Base-by-base conservation (phyloP, 2,329 filamentous ascomycete genomes). In the Hypoxylon sp. region DNA sequence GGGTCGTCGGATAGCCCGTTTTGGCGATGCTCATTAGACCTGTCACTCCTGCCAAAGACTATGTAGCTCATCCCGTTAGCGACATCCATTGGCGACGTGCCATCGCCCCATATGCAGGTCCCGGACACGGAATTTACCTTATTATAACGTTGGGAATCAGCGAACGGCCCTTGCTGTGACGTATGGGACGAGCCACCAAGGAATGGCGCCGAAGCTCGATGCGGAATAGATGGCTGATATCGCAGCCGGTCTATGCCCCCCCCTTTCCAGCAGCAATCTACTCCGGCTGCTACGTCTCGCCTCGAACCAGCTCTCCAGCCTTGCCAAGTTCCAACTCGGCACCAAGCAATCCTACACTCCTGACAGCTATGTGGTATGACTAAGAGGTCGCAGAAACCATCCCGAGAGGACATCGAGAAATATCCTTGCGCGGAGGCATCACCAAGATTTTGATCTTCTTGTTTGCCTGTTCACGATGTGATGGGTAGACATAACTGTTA, bases 71-170 rank as follows among this genome's bases (percentile, higher is more conserved):
- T n/a, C n/a, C n/a, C n/a, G n/a, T n/a, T n/a, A n/a, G n/a, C n/a
- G n/a, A 2, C 11, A 17, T 27, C 37, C 40, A 5, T 29, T 50
- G 38, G 31, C 40, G 17, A 33, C 37, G 51, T 48, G 17, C 31
- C 52, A 45, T 46, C 13, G 38, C 13, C 29, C 29, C 17, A 23
- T 13, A 17, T 13, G 11, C 23, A 24, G 17, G 26, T 8, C 1
- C 6, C 5, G 23, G 23, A 4, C 9, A 41, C 41, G 47, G 33
- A 42, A 51, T 42, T 45, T 50, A 51, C 31, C 53, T 50, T 50
- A 46, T 46, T 50, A 56, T 48, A 55, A 48, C 45, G 45, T 55
- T 38, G 26, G 33, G 11, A 29, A 17, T 45, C 45, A 20, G 13
- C 24, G 21, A 37, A 29, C 13, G 35, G 37, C 15, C 29, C 29